Conservation (phyloP, 345 rosid genomes). For the Ceriops zippeliana region DNA sequence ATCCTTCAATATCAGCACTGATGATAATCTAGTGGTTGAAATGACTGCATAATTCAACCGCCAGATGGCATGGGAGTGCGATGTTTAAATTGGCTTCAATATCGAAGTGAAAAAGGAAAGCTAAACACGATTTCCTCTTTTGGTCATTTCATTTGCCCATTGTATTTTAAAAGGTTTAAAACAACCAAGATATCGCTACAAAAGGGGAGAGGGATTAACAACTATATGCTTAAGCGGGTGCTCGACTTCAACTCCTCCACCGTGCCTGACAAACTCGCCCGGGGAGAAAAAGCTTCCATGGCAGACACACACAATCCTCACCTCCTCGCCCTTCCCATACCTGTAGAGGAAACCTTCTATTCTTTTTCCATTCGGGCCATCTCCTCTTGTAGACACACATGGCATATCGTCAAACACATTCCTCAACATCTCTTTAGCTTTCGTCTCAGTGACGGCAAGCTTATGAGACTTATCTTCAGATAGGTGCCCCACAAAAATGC, state of each 20-base stretch:
- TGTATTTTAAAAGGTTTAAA: background rate
- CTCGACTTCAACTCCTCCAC: conserved; percentile 26
- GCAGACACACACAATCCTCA: conserved; percentile 34
- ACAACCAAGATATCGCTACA: conserved; percentile 15
- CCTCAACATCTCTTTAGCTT: conserved; percentile 26
- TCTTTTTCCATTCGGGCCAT: conserved; percentile 26
- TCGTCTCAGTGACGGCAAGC: conserved; percentile 1
- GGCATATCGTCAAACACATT: conserved; percentile 29
- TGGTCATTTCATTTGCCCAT: background rate
- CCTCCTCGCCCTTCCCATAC: conserved; percentile 27
- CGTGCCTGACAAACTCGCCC: conserved; percentile 30
- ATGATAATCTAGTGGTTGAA: too few species aligned
- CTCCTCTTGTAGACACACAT: conserved; percentile 25
- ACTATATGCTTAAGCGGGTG: conserved; percentile 33
- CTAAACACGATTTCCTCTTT: too few species aligned
- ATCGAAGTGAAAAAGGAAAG: too few species aligned
- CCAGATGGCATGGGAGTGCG: too few species aligned
- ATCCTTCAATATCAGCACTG: too few species aligned
- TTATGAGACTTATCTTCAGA: conserved; percentile 1
- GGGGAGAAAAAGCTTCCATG: conserved; percentile 32
- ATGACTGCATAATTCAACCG: too few species aligned
- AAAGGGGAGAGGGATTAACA: conserved; percentile 30
- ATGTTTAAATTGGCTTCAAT: too few species aligned
- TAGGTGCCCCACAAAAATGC: background rate
- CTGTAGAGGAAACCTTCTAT: conserved; percentile 30